Evolutionary conservation across 768 basidiomycete species (phyloP).

Genomic region (Mycena venus): DNA sequence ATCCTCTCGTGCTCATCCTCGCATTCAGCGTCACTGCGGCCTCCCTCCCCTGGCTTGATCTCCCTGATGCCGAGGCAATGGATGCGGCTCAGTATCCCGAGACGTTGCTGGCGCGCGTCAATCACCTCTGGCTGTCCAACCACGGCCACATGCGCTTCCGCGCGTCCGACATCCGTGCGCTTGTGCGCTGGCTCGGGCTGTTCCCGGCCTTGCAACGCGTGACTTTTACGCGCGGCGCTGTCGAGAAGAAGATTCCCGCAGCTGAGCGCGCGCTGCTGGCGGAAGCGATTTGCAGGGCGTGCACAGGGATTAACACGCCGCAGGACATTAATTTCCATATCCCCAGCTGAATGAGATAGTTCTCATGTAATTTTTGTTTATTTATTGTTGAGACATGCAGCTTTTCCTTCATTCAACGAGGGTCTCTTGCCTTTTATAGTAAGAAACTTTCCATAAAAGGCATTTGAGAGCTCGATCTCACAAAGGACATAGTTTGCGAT

Average conservation of each 20-base stretch:
- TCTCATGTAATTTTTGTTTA: no score
- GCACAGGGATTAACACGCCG: not conserved
- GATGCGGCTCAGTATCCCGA: not conserved
- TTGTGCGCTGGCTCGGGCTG: slow-evolving; percentile 18
- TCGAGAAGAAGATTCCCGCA: not conserved
- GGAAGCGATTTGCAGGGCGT: slow-evolving; percentile 10
- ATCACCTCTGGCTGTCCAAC: not conserved
- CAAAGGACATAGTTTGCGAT: no score
- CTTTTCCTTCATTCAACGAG: no score
- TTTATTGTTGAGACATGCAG: no score
- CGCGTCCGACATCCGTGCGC: slow-evolving; percentile 1
- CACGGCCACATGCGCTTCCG: not conserved
- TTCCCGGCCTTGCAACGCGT: slow-evolving; percentile 12
- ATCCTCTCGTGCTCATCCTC: slow-evolving; percentile 17
- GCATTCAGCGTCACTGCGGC: slow-evolving; percentile 5
- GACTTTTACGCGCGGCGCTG: not conserved
- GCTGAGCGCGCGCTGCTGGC: not conserved
- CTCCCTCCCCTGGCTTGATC: slow-evolving; percentile 7
- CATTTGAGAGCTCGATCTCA: no score
- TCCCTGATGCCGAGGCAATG: not conserved
- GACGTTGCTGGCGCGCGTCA: not conserved
- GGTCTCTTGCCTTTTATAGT: no score
- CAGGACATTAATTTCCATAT: no score
- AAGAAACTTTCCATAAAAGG: no score
- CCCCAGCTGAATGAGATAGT: no score